These are phyloP conservation scores for Paramecium tetraurelia DNA, from an alignment of 73 alveolate species.

Conservation along the genomic window DNA sequence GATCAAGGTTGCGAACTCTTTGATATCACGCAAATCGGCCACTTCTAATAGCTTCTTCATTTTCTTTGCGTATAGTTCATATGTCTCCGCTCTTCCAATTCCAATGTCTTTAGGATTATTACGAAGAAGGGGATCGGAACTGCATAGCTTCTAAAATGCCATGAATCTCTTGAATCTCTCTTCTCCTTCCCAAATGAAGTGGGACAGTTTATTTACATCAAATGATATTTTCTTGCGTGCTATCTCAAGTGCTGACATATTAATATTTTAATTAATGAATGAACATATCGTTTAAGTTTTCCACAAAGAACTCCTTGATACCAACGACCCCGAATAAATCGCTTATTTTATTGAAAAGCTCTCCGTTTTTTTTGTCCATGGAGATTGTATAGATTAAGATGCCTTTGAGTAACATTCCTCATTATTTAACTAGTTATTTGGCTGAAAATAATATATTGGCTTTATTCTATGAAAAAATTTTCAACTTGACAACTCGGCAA, in stretches of 20 bases:
- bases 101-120: constrained; percentile 33
- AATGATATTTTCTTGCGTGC: constrained; percentile 46
- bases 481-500: background rate
- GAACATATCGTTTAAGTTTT: background rate
- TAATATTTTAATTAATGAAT: background rate
- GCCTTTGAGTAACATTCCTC: background rate
- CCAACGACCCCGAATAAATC: background rate
- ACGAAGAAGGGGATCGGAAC: constrained; percentile 8
- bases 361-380: background rate
- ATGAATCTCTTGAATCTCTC: constrained; percentile 8
- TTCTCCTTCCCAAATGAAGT: constrained; percentile 20
- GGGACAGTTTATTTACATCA: background rate
- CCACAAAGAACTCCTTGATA: background rate
- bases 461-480: background rate
- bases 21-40: constrained; percentile 20
- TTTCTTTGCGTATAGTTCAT: constrained; percentile 43
- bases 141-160: background rate
- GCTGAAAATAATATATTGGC: background rate
- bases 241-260: constrained; percentile 46
- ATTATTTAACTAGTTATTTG: background rate
- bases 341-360: background rate
- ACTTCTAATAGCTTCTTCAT: background rate
- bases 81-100: constrained; percentile 32
- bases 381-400: background rate
- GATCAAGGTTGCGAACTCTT: constrained; percentile 32